Percentiles rank a stretch among this genome's conserved stretches.
phyloP scores from a whole-genome alignment of 2,329 filamentous ascomycete genomes.

The Beauveria pseudobassiana region DNA sequence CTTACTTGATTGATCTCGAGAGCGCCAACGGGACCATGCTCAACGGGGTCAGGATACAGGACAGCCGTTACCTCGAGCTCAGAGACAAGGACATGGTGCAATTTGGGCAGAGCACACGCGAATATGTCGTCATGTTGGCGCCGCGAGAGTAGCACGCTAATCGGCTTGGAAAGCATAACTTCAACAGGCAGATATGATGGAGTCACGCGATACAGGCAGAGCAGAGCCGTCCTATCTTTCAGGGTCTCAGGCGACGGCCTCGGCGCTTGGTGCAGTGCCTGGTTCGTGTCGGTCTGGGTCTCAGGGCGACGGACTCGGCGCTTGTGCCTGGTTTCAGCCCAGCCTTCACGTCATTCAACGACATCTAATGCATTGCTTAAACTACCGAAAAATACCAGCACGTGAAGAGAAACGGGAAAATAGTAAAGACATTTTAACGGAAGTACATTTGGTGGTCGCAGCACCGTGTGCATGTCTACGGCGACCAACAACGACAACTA shows the following conservation, averaged over 20 bases:
- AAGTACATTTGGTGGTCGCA: background rate
- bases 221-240: background rate
- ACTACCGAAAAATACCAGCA: background rate
- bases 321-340: no score
- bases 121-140: conserved; percentile 91
- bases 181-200: background rate
- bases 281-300: no score
- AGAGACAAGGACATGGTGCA: conserved; percentile 81
- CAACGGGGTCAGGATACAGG: conserved; percentile 67
- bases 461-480: background rate
- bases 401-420: background rate
- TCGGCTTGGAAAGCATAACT: background rate
- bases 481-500: background rate
- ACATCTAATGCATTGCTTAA: background rate
- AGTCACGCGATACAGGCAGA: background rate
- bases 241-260: background rate
- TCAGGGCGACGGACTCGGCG: no score
- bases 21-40: conserved; percentile 85
- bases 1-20: conserved; percentile 89
- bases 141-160: conserved; percentile 31
- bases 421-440: background rate
- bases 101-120: conserved; percentile 81
- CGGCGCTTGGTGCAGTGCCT: background rate
- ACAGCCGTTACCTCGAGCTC: conserved; percentile 77
- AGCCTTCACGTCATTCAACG: background rate